A percentile compares a stretch with the other conserved stretches of the same genome.
These are phyloP conservation scores for Phytopythium oedochilum DNA, from an alignment of 352 stramenopile species.

Conservation along the genomic window DNA sequence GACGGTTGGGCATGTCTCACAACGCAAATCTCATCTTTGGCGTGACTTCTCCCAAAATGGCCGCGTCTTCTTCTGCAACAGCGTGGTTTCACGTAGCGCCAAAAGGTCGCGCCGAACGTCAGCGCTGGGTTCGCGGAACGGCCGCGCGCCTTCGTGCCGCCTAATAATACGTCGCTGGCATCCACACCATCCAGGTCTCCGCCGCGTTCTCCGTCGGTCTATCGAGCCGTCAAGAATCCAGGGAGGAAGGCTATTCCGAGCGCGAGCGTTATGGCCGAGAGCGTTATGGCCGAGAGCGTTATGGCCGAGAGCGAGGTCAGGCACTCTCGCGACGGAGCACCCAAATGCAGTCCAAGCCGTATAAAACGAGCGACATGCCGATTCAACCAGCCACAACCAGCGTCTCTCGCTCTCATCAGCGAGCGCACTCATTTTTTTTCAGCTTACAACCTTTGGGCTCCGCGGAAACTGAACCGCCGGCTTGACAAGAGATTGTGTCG, in stretches of 20 bases:
- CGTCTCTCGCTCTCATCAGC: neutral
- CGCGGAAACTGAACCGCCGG: neutral
- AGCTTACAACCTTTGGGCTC: slow-evolving; percentile 2
- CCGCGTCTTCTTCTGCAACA: too few species aligned
- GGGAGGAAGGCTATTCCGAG: neutral
- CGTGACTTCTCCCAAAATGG: too few species aligned
- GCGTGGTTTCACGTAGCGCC: too few species aligned
- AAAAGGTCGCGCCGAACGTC: too few species aligned
- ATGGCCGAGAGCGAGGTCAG: neutral
- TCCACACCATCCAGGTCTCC: neutral
- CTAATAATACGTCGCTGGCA: neutral
- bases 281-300: too few species aligned
- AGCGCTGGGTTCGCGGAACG: too few species aligned
- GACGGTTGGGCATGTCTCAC: too few species aligned
- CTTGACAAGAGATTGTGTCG: too few species aligned
- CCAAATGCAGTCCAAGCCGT: neutral
- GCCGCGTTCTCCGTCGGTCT: too few species aligned
- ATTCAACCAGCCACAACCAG: neutral
- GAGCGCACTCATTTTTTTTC: neutral
- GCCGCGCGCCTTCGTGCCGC: too few species aligned
- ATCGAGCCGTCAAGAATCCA: neutral
- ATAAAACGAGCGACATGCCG: neutral
- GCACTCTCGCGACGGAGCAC: neutral
- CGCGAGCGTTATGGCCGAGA: neutral
- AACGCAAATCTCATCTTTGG: too few species aligned